Evolutionary conservation across 192 early-diverging fungal species (phyloP), one percentile per base, ranked within the genome.

Genomic region (Paraglomus occultum): DNA sequence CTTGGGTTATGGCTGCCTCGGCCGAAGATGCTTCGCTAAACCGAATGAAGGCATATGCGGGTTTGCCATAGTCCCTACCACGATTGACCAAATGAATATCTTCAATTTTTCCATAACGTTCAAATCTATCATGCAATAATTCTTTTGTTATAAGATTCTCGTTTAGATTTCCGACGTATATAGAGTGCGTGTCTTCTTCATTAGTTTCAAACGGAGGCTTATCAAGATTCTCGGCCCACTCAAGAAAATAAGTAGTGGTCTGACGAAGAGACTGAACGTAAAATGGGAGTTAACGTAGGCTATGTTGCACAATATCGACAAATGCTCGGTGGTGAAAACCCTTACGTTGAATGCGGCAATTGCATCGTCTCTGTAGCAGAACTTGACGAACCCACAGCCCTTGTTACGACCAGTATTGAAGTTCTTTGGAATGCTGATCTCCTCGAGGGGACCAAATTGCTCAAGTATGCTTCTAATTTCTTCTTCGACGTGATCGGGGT

Each of bases 341-440:
- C 72, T 85, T 48, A 62, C 77, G 31, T 31, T 31, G 31, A 31
- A 89, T 4, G 90, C 88, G 18, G 76, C 78, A 48, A 90, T 89
- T 18, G 89, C 91, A 71, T 91, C 91, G 58, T 90, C 88, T 4
- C 91, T 72, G 64, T 85, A 90, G 11, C 80, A 71, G 39, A 82
- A 92, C 72, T 90, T 90, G 11, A 89, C 83, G 71, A 92, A 91
- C 0, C 84, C 89, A 65, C 84, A 83, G 20, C 85, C 80, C 44
- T 76, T 86, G 43, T 70, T 59, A 10, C 65, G 61, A 5, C 73
- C 74, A 23, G 73, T 83, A 9, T 77, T 65, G 22, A 70, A 71
- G 44, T 82, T 76, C 42, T 79, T 73, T 10, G 83, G 71, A 23
- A 90, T 67, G 18, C 82, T 83, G 5, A 90, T 69, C 18, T 90